Base-by-base conservation (phyloP, 148 eudicot genomes). In the Pouteria glomerata region DNA sequence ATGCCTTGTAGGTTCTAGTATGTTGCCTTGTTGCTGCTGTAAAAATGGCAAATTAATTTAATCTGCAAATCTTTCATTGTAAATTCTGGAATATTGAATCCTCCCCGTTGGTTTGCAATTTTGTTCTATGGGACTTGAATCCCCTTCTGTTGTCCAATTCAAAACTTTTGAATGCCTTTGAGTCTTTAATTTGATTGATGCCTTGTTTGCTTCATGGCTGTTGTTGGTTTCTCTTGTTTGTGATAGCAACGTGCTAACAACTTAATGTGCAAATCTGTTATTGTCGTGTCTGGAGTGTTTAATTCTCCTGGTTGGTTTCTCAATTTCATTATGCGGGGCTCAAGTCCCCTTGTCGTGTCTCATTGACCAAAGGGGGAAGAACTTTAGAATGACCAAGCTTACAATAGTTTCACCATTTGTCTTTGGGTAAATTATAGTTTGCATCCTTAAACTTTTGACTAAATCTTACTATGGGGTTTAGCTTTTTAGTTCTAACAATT, bases 101-200 rank as follows among this genome's bases (percentile, higher is more conserved):
- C 39, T 48, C 8, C 16, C 6, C 15, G 16, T 18, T 66, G 56
- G 26, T 48, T 66, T 66, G 3, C 55, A 66, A 15, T 66, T 64
- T 66, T 44, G n/a, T 3, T 47, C 51, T 27, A 27, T 26, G 68
- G 37, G 37, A 31, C 16, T 21, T 29, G 7, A 30, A 6, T 42
- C 37, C 14, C 15, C 52, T 44, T 64, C 52, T 16, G 47, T 26
- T 2, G 5, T 62, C 24, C 26, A 24, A 39, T 21, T 64, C 33
- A n/a, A 18, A 21, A 23, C 18, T 72, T 11, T 72, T 30, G 6
- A 23, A 23, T 59, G 67, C 51, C 50, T 68, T 74, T 26, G 30
- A 47, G 71, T 57, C 33, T 27, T 47, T 24, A 6, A 37, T 8
- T 33, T 44, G 44, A 50, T 56, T 2, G 60, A 53, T 53, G 10